Evolutionary conservation across 306 rosid genomes (phyloP).

Genomic region (Pachyrhizus erosus): DNA sequence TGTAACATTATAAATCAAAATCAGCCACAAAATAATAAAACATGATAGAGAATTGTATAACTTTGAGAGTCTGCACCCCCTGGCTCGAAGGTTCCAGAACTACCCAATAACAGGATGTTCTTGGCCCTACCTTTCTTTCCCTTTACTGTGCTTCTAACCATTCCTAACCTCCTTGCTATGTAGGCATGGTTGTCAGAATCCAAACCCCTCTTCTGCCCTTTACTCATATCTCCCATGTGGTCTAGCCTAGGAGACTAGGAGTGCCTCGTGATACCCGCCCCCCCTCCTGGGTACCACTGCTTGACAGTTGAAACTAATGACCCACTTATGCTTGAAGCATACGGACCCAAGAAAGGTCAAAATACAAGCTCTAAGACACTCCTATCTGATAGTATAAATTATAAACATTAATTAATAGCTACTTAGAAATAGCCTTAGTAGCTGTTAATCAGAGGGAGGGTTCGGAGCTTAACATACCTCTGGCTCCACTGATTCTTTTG

Average conservation of each 20-base stretch:
- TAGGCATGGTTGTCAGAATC: not conserved
- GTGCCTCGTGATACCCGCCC: not conserved
- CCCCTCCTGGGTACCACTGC: not conserved
- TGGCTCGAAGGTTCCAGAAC: not conserved
- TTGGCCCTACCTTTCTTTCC: not conserved
- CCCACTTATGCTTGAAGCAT: not conserved
- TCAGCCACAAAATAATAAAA: constrained; percentile 8
- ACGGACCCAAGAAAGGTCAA: constrained; percentile 16
- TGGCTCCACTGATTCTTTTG: constrained; percentile 80
- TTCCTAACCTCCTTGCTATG: not conserved
- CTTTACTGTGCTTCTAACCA: not conserved
- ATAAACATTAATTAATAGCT: constrained; percentile 7
- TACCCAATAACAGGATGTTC: not conserved
- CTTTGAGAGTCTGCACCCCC: not conserved
- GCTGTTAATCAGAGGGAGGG: constrained; percentile 23
- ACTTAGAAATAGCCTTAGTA: not conserved
- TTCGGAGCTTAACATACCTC: constrained; percentile 66
- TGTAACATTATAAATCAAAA: not conserved
- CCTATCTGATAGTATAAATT: not conserved
- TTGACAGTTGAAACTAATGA: not conserved
- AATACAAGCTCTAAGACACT: constrained; percentile 10
- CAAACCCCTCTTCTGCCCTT: not conserved
- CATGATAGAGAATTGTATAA: not conserved
- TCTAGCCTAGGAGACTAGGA: not conserved
- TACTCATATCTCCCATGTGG: not conserved